phyloP scores from a whole-genome alignment of 257 asterid genomes.

The Nicotiana tabacum region DNA sequence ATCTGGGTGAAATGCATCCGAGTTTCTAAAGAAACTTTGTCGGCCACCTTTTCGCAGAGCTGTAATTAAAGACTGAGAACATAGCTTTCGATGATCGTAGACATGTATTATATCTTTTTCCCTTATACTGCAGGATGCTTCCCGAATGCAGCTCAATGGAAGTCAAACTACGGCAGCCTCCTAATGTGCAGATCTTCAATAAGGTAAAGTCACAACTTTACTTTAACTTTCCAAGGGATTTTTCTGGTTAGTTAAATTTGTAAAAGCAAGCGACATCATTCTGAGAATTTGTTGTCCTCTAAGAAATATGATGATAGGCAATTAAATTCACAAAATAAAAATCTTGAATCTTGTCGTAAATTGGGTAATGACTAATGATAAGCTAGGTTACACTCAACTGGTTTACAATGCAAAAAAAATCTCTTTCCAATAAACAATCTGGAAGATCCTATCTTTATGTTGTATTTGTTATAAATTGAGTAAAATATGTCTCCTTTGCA shows the following conservation, averaged over 20 bases:
- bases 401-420: not conserved
- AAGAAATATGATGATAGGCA: not conserved
- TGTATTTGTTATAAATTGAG: not conserved
- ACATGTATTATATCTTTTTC: not conserved
- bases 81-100: not conserved
- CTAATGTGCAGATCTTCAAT: not conserved
- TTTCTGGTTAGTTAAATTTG: not conserved
- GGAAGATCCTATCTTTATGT: not conserved
- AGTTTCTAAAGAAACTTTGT: not conserved
- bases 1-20: not conserved
- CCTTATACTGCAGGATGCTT: conserved; percentile 3
- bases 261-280: not conserved
- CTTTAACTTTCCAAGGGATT: not conserved
- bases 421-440: not conserved
- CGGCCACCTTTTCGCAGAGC: not conserved
- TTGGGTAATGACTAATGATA: not conserved
- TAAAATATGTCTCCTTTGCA: too few relatives aligned
- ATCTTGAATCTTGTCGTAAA: not conserved
- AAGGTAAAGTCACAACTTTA: conserved; percentile 2
- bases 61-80: not conserved
- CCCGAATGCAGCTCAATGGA: not conserved
- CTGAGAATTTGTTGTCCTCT: not conserved
- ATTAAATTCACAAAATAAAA: not conserved
- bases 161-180: not conserved
- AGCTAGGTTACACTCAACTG: not conserved